A percentile compares a stretch with the other conserved stretches of the same genome.
Evolutionary conservation across 2,329 filamentous ascomycete genomes (phyloP).

Genomic region (Aspergillus pseudonomiae): DNA sequence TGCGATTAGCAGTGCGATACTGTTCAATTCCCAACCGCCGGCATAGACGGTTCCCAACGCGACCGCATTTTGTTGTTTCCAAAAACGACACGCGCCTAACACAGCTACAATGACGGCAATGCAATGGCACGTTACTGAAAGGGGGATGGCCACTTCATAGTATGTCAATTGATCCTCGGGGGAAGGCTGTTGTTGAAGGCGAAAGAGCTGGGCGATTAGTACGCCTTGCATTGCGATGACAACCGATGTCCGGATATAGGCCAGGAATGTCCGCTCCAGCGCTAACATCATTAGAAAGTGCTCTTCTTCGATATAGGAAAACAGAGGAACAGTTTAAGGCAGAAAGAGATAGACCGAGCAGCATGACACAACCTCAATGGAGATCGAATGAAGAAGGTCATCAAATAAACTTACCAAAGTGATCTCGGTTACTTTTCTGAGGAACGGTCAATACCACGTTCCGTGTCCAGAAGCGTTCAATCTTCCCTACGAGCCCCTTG

Average conservation of each 20-base stretch:
- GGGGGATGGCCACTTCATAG: constrained; percentile 62
- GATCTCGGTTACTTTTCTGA: constrained; percentile 46
- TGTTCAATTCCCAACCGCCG: constrained; percentile 62
- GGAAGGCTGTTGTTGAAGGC: constrained; percentile 48
- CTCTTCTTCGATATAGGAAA: background rate
- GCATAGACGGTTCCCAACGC: constrained; percentile 59
- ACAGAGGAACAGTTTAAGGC: background rate
- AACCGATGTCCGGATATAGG: constrained; percentile 71
- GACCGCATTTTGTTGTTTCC: constrained; percentile 63
- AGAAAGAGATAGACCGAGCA: background rate
- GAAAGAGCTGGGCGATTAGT: constrained; percentile 68
- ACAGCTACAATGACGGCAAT: constrained; percentile 56
- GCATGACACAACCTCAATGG: background rate
- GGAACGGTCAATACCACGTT: constrained; percentile 42
- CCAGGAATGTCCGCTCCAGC: constrained; percentile 73
- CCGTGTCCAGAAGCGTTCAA: constrained; percentile 79
- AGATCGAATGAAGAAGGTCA: background rate
- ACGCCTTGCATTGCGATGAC: constrained; percentile 70
- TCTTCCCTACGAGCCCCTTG: constrained; percentile 65
- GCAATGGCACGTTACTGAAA: constrained; percentile 52
- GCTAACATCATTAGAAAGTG: constrained; percentile 50
- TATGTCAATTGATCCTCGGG: constrained; percentile 56
- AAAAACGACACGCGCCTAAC: constrained; percentile 63
- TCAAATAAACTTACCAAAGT: constrained; percentile 38
- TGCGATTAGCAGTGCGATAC: constrained; percentile 50